Conservation (phyloP, 225 moss, liverwort and hornwort species). For the Lunularia cruciata region DNA sequence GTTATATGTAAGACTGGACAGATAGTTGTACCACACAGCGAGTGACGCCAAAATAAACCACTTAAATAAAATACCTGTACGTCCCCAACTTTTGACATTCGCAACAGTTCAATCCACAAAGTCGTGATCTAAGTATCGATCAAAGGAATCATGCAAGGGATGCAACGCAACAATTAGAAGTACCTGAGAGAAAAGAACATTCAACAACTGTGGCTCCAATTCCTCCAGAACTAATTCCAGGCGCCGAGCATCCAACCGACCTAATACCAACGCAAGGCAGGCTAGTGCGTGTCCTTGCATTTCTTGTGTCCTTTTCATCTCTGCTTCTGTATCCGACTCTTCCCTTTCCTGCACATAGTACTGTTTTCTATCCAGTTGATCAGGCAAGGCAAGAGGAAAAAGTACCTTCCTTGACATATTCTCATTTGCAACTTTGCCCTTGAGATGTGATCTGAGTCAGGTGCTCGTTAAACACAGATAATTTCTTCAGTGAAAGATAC, state of each 20-base stretch:
- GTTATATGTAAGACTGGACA: too few relatives aligned
- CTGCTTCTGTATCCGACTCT: constrained; percentile 51
- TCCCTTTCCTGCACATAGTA: constrained; percentile 73
- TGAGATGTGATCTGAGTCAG: too few relatives aligned
- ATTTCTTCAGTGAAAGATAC: not conserved
- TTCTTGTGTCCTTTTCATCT: constrained; percentile 69
- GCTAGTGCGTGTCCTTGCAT: constrained; percentile 93
- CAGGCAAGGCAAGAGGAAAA: not conserved
- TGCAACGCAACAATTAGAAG: not conserved
- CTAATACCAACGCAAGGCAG: constrained; percentile 74
- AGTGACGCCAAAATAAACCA: too few relatives aligned
- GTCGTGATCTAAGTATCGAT: too few relatives aligned
- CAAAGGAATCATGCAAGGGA: too few relatives aligned
- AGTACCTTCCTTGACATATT: not conserved
- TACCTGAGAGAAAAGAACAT: constrained; percentile 79
- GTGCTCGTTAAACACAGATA: too few relatives aligned
- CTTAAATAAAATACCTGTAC: too few relatives aligned
- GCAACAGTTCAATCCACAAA: too few relatives aligned
- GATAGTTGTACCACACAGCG: too few relatives aligned
- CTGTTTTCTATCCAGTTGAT: constrained; percentile 52
- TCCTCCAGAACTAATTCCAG: constrained; percentile 64
- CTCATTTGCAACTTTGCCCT: too few relatives aligned
- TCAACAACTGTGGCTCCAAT: constrained; percentile 66
- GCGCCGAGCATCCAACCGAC: constrained; percentile 71
- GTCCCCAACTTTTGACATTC: too few relatives aligned